Evolutionary conservation across 1,284 basidiomycete genomes (phyloP).

Genomic region (Cryptococcus deneoformans): DNA sequence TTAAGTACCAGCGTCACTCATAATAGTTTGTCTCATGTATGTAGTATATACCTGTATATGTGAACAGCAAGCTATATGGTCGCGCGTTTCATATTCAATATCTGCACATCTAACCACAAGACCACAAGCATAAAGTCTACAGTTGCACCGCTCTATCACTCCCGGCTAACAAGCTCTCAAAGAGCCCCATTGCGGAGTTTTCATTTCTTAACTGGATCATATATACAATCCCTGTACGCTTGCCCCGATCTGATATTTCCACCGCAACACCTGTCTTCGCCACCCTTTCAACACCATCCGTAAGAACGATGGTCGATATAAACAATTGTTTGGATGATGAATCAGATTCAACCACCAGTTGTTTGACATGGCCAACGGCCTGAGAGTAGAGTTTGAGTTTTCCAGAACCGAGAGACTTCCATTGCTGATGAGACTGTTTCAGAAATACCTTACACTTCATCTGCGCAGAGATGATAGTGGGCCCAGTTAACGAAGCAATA

Average conservation of each 20-base stretch:
- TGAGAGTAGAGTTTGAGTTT: slow-evolving; percentile 79
- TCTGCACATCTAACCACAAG: too few relatives aligned
- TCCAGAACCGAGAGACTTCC: slow-evolving; percentile 91
- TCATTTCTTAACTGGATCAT: slow-evolving; percentile 96
- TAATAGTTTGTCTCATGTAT: too few relatives aligned
- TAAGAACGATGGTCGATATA: slow-evolving; percentile 93
- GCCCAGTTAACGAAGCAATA: slow-evolving; percentile 57
- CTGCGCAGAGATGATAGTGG: slow-evolving; percentile 75
- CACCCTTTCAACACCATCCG: slow-evolving; percentile 94
- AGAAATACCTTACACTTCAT: slow-evolving; percentile 99
- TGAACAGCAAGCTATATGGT: too few relatives aligned
- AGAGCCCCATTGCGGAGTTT: slow-evolving; percentile 75
- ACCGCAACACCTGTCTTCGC: slow-evolving; percentile 97
- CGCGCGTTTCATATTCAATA: too few relatives aligned
- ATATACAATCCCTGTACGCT: slow-evolving; percentile 92
- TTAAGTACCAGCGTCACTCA: too few relatives aligned
- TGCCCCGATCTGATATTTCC: slow-evolving; percentile 85
- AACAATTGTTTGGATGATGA: slow-evolving; percentile 67
- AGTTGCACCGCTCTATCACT: slow-evolving; percentile 63
- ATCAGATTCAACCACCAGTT: slow-evolving; percentile 92
- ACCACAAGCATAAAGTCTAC: background rate
- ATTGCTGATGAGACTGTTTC: slow-evolving; percentile 91
- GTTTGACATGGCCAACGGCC: slow-evolving; percentile 85
- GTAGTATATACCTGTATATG: too few relatives aligned
- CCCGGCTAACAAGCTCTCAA: slow-evolving; percentile 81